These are phyloP conservation scores for Coniochaeta sp. DNA, from an alignment of 2,329 filamentous ascomycete species.

Conservation along the genomic window DNA sequence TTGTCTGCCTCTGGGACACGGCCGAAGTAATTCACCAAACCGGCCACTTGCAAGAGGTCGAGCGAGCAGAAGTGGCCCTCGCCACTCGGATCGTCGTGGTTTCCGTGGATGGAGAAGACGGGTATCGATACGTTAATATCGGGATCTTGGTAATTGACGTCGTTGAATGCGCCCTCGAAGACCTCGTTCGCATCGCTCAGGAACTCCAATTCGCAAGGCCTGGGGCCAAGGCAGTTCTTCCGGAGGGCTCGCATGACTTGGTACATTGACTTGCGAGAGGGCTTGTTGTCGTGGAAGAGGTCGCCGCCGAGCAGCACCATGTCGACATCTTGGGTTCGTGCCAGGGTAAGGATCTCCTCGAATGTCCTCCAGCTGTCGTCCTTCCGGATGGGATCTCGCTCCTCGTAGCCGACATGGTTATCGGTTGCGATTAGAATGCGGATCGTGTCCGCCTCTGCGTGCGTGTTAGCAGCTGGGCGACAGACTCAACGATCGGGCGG, in stretches of 20 bases:
- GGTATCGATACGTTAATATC: conserved; percentile 97
- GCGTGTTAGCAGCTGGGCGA: not conserved
- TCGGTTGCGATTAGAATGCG: conserved; percentile 91
- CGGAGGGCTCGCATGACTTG: conserved; percentile 94
- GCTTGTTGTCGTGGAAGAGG: conserved; percentile 97
- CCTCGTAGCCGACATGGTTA: conserved; percentile 95
- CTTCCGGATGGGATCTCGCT: conserved; percentile 87
- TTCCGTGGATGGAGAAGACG: conserved; percentile 96
- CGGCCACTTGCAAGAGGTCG: conserved; percentile 84
- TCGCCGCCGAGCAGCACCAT: conserved; percentile 96
- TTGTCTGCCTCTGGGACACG: conserved; percentile 88
- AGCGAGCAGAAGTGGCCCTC: conserved; percentile 88
- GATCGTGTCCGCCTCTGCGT: conserved; percentile 70
- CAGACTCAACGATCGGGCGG: not conserved
- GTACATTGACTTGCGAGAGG: conserved; percentile 90
- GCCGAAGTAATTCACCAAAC: conserved; percentile 92
- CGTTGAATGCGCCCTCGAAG: conserved; percentile 81
- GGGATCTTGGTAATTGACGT: conserved; percentile 96
- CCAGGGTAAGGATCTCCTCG: conserved; percentile 88
- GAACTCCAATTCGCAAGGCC: conserved; percentile 91
- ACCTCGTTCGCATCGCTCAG: conserved; percentile 88
- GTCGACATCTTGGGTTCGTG: conserved; percentile 83
- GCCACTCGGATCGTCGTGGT: conserved; percentile 96
- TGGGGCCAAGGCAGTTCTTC: conserved; percentile 90
- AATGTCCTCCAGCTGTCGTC: conserved; percentile 97